phyloP scores from a whole-genome alignment of 2,329 filamentous ascomycete species.

The Apiospora pterosperma region DNA sequence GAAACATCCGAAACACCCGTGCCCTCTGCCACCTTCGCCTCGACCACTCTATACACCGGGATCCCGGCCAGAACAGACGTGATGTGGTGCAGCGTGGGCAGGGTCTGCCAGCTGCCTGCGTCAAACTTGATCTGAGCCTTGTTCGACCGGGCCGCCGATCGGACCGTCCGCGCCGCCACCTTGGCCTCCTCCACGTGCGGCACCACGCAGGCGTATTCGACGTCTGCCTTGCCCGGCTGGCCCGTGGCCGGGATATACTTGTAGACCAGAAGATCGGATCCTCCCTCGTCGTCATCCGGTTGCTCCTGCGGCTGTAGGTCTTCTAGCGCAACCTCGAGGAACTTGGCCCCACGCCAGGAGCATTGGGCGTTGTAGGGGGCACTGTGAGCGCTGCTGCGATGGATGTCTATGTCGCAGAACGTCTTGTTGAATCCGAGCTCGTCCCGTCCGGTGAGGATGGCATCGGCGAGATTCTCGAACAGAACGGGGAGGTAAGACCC shows the following conservation, averaged over 20 bases:
- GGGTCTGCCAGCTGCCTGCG: slow-evolving; percentile 44
- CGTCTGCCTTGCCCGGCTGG: slow-evolving; percentile 46
- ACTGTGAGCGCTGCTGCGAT: slow-evolving; percentile 18
- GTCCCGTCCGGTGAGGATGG: slow-evolving; percentile 57
- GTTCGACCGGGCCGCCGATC: slow-evolving; percentile 29
- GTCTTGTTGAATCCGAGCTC: slow-evolving; percentile 62
- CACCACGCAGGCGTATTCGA: slow-evolving; percentile 45
- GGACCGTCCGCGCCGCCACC: slow-evolving; percentile 22
- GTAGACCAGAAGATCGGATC: slow-evolving; percentile 49
- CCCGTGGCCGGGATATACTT: slow-evolving; percentile 56
- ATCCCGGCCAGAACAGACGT: slow-evolving; percentile 49
- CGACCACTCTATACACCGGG: slow-evolving; percentile 53
- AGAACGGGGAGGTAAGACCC: slow-evolving; percentile 56
- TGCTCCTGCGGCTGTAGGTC: slow-evolving; percentile 27
- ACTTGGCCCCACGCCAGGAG: slow-evolving; percentile 39
- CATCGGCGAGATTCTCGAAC: slow-evolving; percentile 56
- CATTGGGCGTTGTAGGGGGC: slow-evolving; percentile 32
- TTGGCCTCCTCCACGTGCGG: slow-evolving; percentile 32
- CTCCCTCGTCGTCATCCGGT: not conserved
- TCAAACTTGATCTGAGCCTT: slow-evolving; percentile 46
- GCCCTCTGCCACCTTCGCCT: slow-evolving; percentile 53
- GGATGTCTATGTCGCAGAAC: slow-evolving; percentile 46
- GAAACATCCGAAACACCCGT: slow-evolving; percentile 47
- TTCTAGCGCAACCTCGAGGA: slow-evolving; percentile 33
- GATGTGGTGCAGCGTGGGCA: slow-evolving; percentile 61